Conservation (phyloP, 805 yeast genomes). For the Komagataella mondaviorum region DNA sequence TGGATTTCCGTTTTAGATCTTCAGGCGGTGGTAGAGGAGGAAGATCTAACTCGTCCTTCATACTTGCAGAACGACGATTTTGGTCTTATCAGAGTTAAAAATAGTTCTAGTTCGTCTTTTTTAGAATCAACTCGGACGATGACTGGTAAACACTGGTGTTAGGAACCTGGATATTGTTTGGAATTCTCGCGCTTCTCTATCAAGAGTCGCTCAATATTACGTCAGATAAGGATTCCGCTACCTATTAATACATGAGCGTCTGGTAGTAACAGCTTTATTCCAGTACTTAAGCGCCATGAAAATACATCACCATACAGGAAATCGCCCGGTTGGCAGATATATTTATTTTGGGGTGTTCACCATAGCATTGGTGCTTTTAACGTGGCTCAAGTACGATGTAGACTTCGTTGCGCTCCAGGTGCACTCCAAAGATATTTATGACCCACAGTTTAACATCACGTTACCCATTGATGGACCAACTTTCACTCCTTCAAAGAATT, state of each 20-base stretch:
- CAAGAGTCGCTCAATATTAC: not conserved
- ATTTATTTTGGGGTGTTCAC: not conserved
- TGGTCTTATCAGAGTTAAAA: not conserved
- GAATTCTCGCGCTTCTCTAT: not conserved
- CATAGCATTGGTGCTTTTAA: not conserved
- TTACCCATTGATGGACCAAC: slow-evolving; percentile 21
- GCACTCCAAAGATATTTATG: not conserved
- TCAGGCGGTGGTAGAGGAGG: not conserved
- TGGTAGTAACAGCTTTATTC: not conserved
- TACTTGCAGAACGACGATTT: not conserved
- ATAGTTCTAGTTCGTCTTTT: not conserved
- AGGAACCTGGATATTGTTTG: not conserved
- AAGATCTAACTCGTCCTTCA: not conserved
- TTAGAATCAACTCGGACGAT: not conserved
- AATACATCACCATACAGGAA: not conserved
- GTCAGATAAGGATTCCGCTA: not conserved
- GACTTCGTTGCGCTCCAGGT: not conserved
- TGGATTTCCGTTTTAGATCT: not conserved
- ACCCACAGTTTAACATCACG: slow-evolving; percentile 1
- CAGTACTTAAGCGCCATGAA: not conserved
- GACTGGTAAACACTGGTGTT: not conserved
- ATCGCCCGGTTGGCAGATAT: not conserved
- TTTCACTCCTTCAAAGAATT: slow-evolving; percentile 24
- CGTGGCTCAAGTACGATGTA: not conserved
- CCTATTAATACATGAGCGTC: not conserved